Evolutionary conservation across 2,329 filamentous ascomycete genomes (phyloP).

Genomic region (Trichoderma harzianum): DNA sequence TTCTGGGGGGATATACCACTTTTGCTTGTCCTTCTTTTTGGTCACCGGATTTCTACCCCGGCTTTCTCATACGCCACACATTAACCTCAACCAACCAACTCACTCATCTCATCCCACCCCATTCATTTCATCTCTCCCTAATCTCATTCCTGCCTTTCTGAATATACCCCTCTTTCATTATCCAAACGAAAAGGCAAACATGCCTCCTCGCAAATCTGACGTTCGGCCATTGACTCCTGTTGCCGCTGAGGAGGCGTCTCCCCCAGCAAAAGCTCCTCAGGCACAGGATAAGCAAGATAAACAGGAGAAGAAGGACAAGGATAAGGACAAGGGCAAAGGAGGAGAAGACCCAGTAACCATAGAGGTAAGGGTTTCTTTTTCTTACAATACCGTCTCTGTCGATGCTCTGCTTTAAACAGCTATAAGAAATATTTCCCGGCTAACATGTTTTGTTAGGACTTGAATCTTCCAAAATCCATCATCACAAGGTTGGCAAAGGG

Average conservation of each 20-base stretch:
- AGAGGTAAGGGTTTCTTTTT: slow-evolving; percentile 41
- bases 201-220: slow-evolving; percentile 58
- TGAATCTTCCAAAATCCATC: slow-evolving; percentile 76
- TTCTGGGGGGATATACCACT: neutral
- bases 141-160: neutral
- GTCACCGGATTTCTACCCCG: neutral
- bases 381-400: neutral
- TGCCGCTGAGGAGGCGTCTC: slow-evolving; percentile 23
- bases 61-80: neutral
- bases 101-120: neutral
- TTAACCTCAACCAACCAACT: neutral
- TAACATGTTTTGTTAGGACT: slow-evolving; percentile 50
- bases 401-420: neutral
- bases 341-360: slow-evolving; percentile 46
- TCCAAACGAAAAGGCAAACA: slow-evolving; percentile 25
- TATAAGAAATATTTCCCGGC: neutral
- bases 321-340: slow-evolving; percentile 34
- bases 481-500: slow-evolving; percentile 77
- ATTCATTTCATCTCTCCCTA: neutral
- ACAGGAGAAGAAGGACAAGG: slow-evolving; percentile 31
- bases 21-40: neutral
- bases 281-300: slow-evolving; percentile 33
- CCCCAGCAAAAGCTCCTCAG: slow-evolving; percentile 27
- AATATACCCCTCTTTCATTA: neutral
- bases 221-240: slow-evolving; percentile 20